Evolutionary conservation across 805 yeast species (phyloP).

Genomic region (Starmerella bombicola): DNA sequence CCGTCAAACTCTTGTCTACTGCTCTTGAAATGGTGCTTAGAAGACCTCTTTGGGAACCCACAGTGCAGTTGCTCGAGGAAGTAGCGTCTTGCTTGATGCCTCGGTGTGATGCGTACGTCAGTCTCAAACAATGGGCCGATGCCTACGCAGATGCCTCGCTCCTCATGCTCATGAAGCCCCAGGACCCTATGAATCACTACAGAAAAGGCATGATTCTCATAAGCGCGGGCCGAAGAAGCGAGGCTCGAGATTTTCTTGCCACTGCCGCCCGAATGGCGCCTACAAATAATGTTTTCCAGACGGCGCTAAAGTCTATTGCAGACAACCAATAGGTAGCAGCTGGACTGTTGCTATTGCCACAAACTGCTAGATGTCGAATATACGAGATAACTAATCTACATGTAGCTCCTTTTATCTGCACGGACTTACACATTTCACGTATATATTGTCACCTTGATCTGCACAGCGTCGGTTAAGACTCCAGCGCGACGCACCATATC

Average conservation of each 20-base stretch:
- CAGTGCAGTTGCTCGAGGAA: slow-evolving; percentile 28
- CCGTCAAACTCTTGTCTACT: slow-evolving; percentile 27
- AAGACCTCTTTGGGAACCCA: slow-evolving; percentile 33
- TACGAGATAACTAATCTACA: too few relatives aligned
- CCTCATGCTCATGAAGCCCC: slow-evolving; percentile 26
- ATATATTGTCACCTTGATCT: too few relatives aligned
- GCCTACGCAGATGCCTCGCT: slow-evolving; percentile 31
- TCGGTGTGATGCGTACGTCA: slow-evolving; percentile 32
- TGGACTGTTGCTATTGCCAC: too few relatives aligned
- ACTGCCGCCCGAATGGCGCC: slow-evolving; percentile 23
- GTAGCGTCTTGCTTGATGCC: slow-evolving; percentile 26
- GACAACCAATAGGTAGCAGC: not conserved
- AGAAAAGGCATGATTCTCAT: slow-evolving; percentile 28
- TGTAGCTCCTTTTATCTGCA: too few relatives aligned
- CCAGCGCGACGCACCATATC: too few relatives aligned
- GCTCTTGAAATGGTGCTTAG: slow-evolving; percentile 33
- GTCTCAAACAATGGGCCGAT: slow-evolving; percentile 28
- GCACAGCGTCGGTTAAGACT: too few relatives aligned
- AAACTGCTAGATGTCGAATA: too few relatives aligned
- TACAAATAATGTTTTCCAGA: slow-evolving; percentile 16
- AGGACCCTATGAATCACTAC: slow-evolving; percentile 27
- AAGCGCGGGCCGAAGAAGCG: slow-evolving; percentile 20
- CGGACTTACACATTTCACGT: too few relatives aligned
- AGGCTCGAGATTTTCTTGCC: slow-evolving; percentile 23
- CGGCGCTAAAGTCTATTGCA: slow-evolving; percentile 13